Evolutionary conservation across 768 basidiomycete species (phyloP).

Genomic region (Lanmaoa rubissima): DNA sequence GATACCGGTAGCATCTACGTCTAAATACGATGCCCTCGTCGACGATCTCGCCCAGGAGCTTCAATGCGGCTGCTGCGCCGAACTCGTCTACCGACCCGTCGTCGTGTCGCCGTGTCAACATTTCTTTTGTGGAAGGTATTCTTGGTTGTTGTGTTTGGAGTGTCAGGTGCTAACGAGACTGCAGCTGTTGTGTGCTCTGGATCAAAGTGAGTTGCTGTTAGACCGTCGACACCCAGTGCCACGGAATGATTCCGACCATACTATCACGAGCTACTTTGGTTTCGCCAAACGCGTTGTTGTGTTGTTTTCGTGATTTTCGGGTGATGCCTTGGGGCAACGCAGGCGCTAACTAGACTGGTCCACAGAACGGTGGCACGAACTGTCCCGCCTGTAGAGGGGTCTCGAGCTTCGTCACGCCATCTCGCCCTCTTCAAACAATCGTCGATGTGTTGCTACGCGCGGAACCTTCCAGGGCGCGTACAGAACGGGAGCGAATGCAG

Average conservation of each 20-base stretch:
- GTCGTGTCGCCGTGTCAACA: constrained; percentile 84
- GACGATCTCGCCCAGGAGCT: constrained; percentile 72
- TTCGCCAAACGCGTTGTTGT: not conserved
- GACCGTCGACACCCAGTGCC: not conserved
- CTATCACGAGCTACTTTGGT: not conserved
- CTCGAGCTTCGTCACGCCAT: constrained; percentile 69
- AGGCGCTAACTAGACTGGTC: constrained; percentile 14
- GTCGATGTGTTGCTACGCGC: constrained; percentile 70
- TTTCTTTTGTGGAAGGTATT: constrained; percentile 87
- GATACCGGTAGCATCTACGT: constrained; percentile 15
- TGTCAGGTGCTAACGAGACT: constrained; percentile 42
- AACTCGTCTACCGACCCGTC: constrained; percentile 78
- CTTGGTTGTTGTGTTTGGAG: not conserved
- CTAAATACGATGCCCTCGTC: constrained; percentile 38
- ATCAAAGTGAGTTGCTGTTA: constrained; percentile 60
- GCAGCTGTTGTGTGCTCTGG: constrained; percentile 80
- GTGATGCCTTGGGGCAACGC: not conserved
- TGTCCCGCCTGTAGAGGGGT: constrained; percentile 78
- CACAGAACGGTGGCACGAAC: constrained; percentile 78
- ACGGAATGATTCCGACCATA: not conserved
- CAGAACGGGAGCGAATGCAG: constrained; percentile 70
- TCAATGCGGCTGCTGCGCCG: constrained; percentile 84
- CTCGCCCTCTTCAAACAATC: constrained; percentile 69
- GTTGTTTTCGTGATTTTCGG: not conserved
- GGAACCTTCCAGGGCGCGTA: constrained; percentile 65